Percentiles rank a stretch among this genome's conserved stretches.
Evolutionary conservation across 129 eudicot genomes (phyloP).

Genomic region (Artemisia annua): DNA sequence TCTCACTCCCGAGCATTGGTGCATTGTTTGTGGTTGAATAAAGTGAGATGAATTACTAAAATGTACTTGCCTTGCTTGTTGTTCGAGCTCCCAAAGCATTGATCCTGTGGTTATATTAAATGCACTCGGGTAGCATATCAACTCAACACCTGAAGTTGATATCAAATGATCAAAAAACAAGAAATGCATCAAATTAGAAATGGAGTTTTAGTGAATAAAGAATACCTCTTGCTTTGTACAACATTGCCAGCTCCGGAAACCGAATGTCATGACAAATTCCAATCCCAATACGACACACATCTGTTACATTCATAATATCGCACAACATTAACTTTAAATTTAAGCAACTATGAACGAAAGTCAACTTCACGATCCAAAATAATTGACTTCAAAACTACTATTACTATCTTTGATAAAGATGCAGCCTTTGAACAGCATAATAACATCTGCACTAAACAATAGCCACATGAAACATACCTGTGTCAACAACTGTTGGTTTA

Average conservation of each 20-base stretch:
- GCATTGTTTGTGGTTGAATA: too few relatives aligned
- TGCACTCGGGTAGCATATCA: conserved; percentile 3
- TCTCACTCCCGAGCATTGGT: too few relatives aligned
- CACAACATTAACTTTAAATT: too few relatives aligned
- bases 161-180: background rate
- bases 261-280: conserved; percentile 43
- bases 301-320: conserved; percentile 14
- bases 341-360: too few relatives aligned
- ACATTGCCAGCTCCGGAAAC: conserved; percentile 11
- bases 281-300: conserved; percentile 41
- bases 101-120: background rate
- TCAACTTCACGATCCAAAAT: conserved; percentile 26
- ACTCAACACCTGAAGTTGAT: background rate
- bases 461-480: background rate
- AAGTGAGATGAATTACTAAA: too few relatives aligned
- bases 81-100: conserved; percentile 1
- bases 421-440: too few relatives aligned
- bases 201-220: background rate
- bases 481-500: conserved; percentile 3
- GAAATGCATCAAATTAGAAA: background rate
- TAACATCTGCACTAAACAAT: too few relatives aligned
- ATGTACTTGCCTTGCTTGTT: conserved; percentile 8
- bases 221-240: conserved; percentile 1
- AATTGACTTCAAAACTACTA: conserved; percentile 33
- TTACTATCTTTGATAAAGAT: background rate